Base-by-base conservation (phyloP, 352 stramenopile genomes). In the Phytophthora pini region DNA sequence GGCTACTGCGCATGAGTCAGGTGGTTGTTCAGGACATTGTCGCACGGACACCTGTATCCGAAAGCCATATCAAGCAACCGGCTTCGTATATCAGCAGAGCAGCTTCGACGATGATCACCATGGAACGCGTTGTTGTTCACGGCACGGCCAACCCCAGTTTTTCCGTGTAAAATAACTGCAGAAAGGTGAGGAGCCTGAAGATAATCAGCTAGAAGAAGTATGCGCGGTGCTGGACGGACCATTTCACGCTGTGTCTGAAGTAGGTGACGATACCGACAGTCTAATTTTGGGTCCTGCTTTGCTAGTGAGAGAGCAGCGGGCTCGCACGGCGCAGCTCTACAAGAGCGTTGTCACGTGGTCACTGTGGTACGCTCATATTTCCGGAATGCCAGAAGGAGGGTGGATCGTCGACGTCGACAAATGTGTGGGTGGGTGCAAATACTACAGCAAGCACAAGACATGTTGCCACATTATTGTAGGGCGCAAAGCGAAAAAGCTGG, bases 381-480 rank as follows among this genome's bases (percentile, higher is more conserved):
- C 38, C 5, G 2, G 3, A 11, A 44, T 59, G 39, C 39, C 52
- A 17, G 38, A 31, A 22, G 26, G n/a, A 7, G 39, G 52, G 4
- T 59, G 52, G 52, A 38, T 62, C 5, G 44, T 55, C 1, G 44
- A 49, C 11, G 39, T 59, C 1, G 24, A 51, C 2, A 53, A 47
- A 1, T 53, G 48, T 46, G 27, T 47, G 6, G 54, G 57, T 13
- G 26, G 47, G 0, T 47, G 57, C 15, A 65, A 53, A 13, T 59
- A 12, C 39, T 56, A 43, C 12, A 49, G 26, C 8, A 56, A 63
- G 36, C 15, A 27, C 29, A 50, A 50, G 24, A 56, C 32, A 4
- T 63, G 56, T 17, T 54, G 45, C 12, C 45, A 56, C n/a, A 32
- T 56, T 56, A 43, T 56, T 32, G 36, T 49, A 11, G 22, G 22